Percentiles rank a stretch among this genome's conserved stretches.
Conservation (phyloP, 495 filamentous ascomycete genomes). For the Friedmanniomyces endolithicus region DNA sequence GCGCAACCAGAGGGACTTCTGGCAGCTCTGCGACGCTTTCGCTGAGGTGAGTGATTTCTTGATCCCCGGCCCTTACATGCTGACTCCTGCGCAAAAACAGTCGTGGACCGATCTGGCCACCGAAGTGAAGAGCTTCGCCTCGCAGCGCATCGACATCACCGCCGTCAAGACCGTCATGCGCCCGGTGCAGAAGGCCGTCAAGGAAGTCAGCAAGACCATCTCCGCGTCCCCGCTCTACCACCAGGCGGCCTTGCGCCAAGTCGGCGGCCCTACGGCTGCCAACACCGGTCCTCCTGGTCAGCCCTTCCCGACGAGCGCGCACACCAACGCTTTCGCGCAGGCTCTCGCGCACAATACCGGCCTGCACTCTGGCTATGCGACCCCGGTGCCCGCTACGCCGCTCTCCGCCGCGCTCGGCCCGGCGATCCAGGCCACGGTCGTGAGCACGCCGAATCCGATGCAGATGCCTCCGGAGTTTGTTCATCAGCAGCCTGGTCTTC, state of each 20-base stretch:
- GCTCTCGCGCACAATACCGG: background rate
- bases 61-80: background rate
- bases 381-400: slow-evolving; percentile 19
- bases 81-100: slow-evolving; percentile 22
- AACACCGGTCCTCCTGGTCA: slow-evolving; percentile 1
- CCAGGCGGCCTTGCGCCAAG: slow-evolving; percentile 24
- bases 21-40: slow-evolving; percentile 67
- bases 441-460: slow-evolving; percentile 4
- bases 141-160: slow-evolving; percentile 39
- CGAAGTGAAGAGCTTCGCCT: slow-evolving; percentile 55
- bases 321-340: slow-evolving; percentile 1
- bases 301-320: slow-evolving; percentile 1
- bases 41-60: slow-evolving; percentile 38
- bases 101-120: slow-evolving; percentile 62
- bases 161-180: slow-evolving; percentile 60
- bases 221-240: slow-evolving; percentile 65
- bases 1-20: slow-evolving; percentile 66
- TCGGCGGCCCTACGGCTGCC: background rate
- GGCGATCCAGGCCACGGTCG: slow-evolving; percentile 21
- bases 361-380: slow-evolving; percentile 8
- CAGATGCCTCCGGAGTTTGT: background rate
- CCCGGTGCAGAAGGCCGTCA: slow-evolving; percentile 61
- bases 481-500: background rate
- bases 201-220: slow-evolving; percentile 61
- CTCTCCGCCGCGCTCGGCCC: slow-evolving; percentile 21